A percentile compares a stretch with the other conserved stretches of the same genome.
Conservation (phyloP, 2,329 filamentous ascomycete genomes). For the Alternaria solani region DNA sequence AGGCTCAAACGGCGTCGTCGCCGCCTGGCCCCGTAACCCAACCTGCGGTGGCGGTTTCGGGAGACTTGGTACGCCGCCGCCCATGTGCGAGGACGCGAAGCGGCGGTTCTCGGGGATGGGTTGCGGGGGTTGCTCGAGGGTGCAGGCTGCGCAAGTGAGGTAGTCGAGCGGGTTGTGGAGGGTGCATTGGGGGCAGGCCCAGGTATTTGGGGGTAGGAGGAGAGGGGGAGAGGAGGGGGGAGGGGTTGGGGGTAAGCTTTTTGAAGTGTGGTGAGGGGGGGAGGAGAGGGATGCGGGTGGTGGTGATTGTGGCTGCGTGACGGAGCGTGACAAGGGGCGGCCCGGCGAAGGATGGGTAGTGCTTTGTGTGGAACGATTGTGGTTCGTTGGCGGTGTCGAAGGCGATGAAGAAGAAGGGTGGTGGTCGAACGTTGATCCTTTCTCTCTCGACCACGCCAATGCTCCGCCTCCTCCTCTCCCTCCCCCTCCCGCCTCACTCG, state of each 20-base stretch:
- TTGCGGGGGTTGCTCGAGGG: conserved; percentile 61
- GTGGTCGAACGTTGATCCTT: background rate
- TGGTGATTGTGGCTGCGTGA: conserved; percentile 27
- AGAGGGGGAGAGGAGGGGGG: conserved; percentile 25
- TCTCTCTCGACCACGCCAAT: conserved; percentile 40
- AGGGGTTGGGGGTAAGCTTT: conserved; percentile 38
- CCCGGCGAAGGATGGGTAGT: conserved; percentile 30
- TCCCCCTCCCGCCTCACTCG: background rate
- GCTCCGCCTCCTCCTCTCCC: conserved; percentile 6
- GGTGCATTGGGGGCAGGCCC: conserved; percentile 69
- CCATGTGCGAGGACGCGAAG: conserved; percentile 34
- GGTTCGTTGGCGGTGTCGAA: conserved; percentile 8
- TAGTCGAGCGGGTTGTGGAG: conserved; percentile 67
- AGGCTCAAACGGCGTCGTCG: conserved; percentile 53
- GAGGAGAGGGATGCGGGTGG: background rate
- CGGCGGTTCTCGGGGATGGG: conserved; percentile 45
- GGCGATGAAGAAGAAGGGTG: background rate
- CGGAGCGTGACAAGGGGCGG: conserved; percentile 47
- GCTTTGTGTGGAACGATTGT: conserved; percentile 16
- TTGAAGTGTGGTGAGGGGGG: conserved; percentile 33
- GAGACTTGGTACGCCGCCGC: conserved; percentile 23
- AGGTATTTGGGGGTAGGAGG: conserved; percentile 48
- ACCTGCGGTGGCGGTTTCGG: conserved; percentile 45
- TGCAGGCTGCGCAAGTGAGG: conserved; percentile 68
- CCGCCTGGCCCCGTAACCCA: conserved; percentile 36